A percentile compares a stretch with the other conserved stretches of the same genome.
Conservation (phyloP, 2,329 filamentous ascomycete genomes). For the Cadophora gregata region DNA sequence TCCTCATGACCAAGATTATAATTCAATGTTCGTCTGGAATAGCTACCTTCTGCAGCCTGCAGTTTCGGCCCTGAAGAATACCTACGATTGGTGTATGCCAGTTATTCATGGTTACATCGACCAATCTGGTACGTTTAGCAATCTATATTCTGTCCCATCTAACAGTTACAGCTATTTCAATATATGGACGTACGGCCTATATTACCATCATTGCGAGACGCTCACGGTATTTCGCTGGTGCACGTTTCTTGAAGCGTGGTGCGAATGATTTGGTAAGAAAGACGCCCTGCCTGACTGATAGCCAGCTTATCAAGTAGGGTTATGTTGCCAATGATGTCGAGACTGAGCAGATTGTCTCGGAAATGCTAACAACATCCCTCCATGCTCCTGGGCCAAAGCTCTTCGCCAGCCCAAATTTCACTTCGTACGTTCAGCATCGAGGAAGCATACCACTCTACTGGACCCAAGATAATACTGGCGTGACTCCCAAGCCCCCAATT, state of each 20-base stretch:
- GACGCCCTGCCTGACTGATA: not conserved
- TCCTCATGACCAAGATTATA: conserved; percentile 69
- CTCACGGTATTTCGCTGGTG: conserved; percentile 92
- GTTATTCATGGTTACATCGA: conserved; percentile 97
- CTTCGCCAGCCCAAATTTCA: conserved; percentile 89
- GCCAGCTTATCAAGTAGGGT: conserved; percentile 53
- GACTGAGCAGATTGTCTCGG: conserved; percentile 97
- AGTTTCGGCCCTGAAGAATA: conserved; percentile 70
- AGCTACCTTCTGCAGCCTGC: conserved; percentile 84
- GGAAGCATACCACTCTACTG: conserved; percentile 97
- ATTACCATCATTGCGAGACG: conserved; percentile 93
- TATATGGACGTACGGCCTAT: conserved; percentile 88
- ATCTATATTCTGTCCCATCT: conserved; percentile 18
- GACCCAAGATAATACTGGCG: conserved; percentile 95
- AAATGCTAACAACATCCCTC: conserved; percentile 93
- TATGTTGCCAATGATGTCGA: conserved; percentile 99
- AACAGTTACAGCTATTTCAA: conserved; percentile 64
- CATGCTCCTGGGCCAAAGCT: conserved; percentile 86
- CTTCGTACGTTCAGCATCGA: conserved; percentile 94
- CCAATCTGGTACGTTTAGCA: conserved; percentile 65
- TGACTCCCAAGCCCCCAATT: conserved; percentile 95
- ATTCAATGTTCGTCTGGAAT: conserved; percentile 99
- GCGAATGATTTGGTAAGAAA: conserved; percentile 76
- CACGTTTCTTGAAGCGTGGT: conserved; percentile 91
- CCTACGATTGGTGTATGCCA: conserved; percentile 94